Evolutionary conservation across 2,329 filamentous ascomycete genomes (phyloP), one percentile per base, ranked within the genome.

Genomic region (Trichophyton mentagrophytes): DNA sequence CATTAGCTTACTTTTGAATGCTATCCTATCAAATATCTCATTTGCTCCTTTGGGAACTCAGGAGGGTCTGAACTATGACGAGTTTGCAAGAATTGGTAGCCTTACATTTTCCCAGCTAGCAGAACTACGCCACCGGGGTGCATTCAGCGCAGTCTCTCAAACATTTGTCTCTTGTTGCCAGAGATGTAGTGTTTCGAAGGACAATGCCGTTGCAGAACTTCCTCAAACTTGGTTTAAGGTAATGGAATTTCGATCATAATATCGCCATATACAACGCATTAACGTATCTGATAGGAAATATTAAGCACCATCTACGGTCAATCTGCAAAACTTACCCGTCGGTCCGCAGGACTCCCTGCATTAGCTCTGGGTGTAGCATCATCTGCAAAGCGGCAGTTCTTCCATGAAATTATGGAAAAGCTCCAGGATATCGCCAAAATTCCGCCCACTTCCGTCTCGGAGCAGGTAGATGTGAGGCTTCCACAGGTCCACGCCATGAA

Each of bases 401-500:
- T 76, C 60, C 68, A 67, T 17, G 66, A 76, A 11, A 77, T 78
- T 9, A 75, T 76, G 36, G 64, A 66, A 25, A 74, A 77, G 20
- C 68, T 76, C 49, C 73, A 75, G 53, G 68, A 71, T 1, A 73
- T 77, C 3, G 69, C 75, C 7, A 67, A 69, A 2, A 61, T 69
- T 9, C 67, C 70, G 11, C 69, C 68, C 3, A 61, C 69, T n/a
- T 69, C 69, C 20, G 64, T 68, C n/a, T 62, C 63, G 36, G 62
- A 66, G 20, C 65, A 67, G 15, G 64, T 77, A 63, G 77, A 81
- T 57, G 74, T 80, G 33, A 79, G 87, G 46, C 76, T 97, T 3
- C 87, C 90, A 0, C 92, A 99, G 72, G 93, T 99, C 0, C 93
- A 99, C 72, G 90, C 93, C 0, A 82, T 96, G 69, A 99, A 99